These are phyloP conservation scores for Ceratocystis lukuohia DNA, from an alignment of 2,329 filamentous ascomycete genomes.

Conservation along the genomic window DNA sequence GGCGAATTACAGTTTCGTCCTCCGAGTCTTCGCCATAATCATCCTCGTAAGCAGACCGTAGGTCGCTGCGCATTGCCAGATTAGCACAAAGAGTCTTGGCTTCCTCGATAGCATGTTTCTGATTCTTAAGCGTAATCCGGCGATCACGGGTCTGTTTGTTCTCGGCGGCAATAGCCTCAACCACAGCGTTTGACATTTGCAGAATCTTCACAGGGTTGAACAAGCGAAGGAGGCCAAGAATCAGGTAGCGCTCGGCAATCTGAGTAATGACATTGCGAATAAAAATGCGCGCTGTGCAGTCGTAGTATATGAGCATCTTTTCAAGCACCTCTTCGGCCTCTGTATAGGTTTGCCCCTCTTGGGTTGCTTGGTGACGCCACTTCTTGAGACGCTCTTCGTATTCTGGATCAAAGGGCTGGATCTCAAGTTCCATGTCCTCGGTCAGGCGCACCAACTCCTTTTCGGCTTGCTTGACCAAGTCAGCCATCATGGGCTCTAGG, in stretches of 20 bases:
- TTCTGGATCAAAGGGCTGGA: slow-evolving; percentile 41
- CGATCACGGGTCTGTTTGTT: slow-evolving; percentile 40
- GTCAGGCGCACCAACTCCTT: slow-evolving; percentile 34
- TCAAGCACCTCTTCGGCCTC: slow-evolving; percentile 41
- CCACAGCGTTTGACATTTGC: slow-evolving; percentile 32
- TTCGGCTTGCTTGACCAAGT: slow-evolving; percentile 34
- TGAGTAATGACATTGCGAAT: slow-evolving; percentile 41
- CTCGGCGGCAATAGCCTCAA: slow-evolving; percentile 40
- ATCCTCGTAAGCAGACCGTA: slow-evolving; percentile 29
- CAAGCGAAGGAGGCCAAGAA: slow-evolving; percentile 38
- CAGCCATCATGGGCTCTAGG: slow-evolving; percentile 36
- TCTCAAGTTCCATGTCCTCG: slow-evolving; percentile 39
- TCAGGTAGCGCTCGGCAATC: slow-evolving; percentile 38
- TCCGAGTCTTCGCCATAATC: slow-evolving; percentile 17
- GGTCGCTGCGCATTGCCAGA: slow-evolving; percentile 39
- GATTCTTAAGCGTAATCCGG: slow-evolving; percentile 34
- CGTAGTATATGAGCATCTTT: slow-evolving; percentile 44
- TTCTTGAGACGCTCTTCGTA: slow-evolving; percentile 38
- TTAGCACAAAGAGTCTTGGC: slow-evolving; percentile 37
- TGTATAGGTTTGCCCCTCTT: slow-evolving; percentile 35
- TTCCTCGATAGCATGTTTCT: slow-evolving; percentile 39
- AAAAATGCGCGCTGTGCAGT: slow-evolving; percentile 38
- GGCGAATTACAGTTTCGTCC: slow-evolving; percentile 13
- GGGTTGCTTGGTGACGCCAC: slow-evolving; percentile 33
- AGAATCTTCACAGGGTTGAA: slow-evolving; percentile 41